Evolutionary conservation across 176 grass and related monocot genomes (phyloP).

Genomic region (Tuctoria greenei): DNA sequence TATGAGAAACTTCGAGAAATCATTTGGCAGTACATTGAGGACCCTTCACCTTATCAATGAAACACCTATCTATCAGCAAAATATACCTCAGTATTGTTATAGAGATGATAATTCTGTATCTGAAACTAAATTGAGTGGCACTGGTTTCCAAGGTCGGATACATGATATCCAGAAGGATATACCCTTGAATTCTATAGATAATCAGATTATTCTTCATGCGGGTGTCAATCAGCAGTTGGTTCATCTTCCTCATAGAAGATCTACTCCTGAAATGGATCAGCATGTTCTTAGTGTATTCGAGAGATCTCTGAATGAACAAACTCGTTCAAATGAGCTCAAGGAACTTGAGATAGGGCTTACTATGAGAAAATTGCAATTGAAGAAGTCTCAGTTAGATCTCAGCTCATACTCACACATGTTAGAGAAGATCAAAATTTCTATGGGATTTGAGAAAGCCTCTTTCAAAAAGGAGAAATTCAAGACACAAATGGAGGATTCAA

Average conservation of each 20-base stretch:
- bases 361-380: constrained; percentile 66
- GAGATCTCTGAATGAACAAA: constrained; percentile 76
- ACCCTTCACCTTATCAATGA: constrained; percentile 69
- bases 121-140: constrained; percentile 38
- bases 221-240: constrained; percentile 45
- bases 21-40: constrained; percentile 83
- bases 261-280: constrained; percentile 41
- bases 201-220: constrained; percentile 44
- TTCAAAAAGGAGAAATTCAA: constrained; percentile 86
- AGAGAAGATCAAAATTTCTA: constrained; percentile 65
- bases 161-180: constrained; percentile 13
- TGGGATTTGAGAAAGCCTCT: constrained; percentile 76
- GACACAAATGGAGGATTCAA: constrained; percentile 66
- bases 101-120: constrained; percentile 24
- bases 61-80: constrained; percentile 35
- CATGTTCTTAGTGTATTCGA: constrained; percentile 63
- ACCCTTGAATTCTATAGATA: constrained; percentile 31
- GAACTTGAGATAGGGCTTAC: constrained; percentile 71
- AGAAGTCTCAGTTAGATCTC: constrained; percentile 62
- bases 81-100: constrained; percentile 32
- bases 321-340: constrained; percentile 86
- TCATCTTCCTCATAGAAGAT: constrained; percentile 46
- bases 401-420: constrained; percentile 60
- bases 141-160: constrained; percentile 30
- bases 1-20: constrained; percentile 76